Base-by-base conservation (phyloP, 2,329 filamentous ascomycete species). In the Coniochaeta sp. region DNA sequence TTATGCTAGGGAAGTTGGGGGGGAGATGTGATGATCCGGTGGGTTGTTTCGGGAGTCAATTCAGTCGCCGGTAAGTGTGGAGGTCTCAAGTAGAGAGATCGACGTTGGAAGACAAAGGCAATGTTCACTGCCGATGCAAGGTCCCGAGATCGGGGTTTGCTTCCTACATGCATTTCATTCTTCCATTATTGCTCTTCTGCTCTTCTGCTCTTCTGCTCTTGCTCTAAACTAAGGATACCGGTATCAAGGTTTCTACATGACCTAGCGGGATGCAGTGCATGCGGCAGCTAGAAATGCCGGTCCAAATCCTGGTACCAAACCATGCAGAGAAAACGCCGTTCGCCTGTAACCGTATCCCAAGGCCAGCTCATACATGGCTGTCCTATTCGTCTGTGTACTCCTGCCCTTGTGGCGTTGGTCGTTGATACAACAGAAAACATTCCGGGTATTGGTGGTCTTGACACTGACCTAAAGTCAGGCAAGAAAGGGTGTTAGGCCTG, bases 121-220 rank as follows among this genome's bases (percentile, higher is more conserved):
- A 14, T 20, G 35, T 45, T 50, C 33, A 22, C 26, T 45, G 20
- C 16, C 40, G 27, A 22, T 45, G 35, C 35, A 42, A 14, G 33
- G 16, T 26, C 12, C 16, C 24, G 24, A 30, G 18, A 9, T 22
- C 18, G 14, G n/a, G 3, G 8, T 26, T 22, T 42, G 27, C 24
- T 31, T 26, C 42, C 35, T 58, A 46, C 48, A 24, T 38, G 18
- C 31, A 33, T 30, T 28, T 42, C n/a, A 9, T 26, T 46, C 28
- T 40, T 22, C 30, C 33, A 27, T 51, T 31, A 33, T 22, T 49
- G 10, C 26, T 16, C 28, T 55, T 51, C 48, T 52, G 53, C 26
- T 57, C 31, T 56, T 52, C 53, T 50, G 56, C 26, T 38, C 51
- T 49, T 49, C 30, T 50, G 4, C 32, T 27, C 32, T 42, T 50